These are phyloP conservation scores for Coemansia sp. DNA, from an alignment of 192 early-diverging fungal species.

Conservation along the genomic window DNA sequence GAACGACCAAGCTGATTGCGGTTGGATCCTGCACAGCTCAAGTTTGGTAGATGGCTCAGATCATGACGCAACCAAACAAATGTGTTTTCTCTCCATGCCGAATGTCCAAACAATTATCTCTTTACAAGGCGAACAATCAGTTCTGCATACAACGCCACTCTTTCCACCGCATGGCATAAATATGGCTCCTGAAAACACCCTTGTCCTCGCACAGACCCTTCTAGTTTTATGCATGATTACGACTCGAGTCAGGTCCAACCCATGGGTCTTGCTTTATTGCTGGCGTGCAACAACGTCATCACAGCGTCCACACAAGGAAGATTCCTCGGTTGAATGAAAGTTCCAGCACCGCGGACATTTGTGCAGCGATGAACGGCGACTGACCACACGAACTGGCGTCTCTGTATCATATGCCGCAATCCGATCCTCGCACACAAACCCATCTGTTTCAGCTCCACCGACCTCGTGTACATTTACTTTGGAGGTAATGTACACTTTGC, in stretches of 20 bases:
- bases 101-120: neutral
- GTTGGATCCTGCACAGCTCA: neutral
- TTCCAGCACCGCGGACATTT: constrained; percentile 85
- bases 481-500: constrained; percentile 37
- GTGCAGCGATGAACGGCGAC: constrained; percentile 54
- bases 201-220: neutral
- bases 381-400: constrained; percentile 43
- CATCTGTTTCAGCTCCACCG: neutral
- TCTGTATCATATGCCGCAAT: constrained; percentile 23
- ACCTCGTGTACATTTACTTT: constrained; percentile 17
- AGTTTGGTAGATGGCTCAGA: neutral
- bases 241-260: neutral
- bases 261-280: neutral
- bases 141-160: neutral
- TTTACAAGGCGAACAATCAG: neutral
- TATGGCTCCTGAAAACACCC: neutral
- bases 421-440: constrained; percentile 12
- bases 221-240: neutral
- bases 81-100: neutral
- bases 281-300: constrained; percentile 26
- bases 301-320: constrained; percentile 65
- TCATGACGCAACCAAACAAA: neutral
- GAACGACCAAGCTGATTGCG: neutral
- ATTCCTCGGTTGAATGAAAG: constrained; percentile 52
- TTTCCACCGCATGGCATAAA: neutral